Evolutionary conservation across 345 rosid genomes (phyloP), one percentile per base, ranked within the genome.

Genomic region (Eutrema heterophyllum): DNA sequence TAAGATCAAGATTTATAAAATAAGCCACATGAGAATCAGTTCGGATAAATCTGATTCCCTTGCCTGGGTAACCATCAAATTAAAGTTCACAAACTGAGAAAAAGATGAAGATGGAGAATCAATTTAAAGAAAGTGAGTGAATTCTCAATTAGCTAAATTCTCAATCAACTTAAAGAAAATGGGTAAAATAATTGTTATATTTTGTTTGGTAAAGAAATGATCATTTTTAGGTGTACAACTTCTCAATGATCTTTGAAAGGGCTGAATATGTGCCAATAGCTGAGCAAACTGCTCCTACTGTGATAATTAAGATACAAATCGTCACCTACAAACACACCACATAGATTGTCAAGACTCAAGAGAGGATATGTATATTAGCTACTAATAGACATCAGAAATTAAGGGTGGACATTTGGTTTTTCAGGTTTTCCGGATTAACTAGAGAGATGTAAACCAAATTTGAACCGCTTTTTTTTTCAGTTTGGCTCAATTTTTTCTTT

Each of bases 261-360:
- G 97, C 86, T 1, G 96, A 87, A 56, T 84, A 83, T 4, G 97
- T 75, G 63, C 97, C 98, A n/a, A 87, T 71, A 3, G 9, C 85
- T 6, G 95, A 83, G 6, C 91, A 86, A 56, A 87, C 65, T 4
- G 74, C 78, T 52, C 98, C 98, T 49, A 91, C 90, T n/a, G 79
- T 58, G 13, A 94, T 85, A 38, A 88, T 83, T 6, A 87, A 33
- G 46, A 81, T 39, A 79, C 98, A 94, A 14, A 84, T 9, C 39
- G 71, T 60, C 54, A 59, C 83, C 98, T 91, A 29, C 71, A 79
- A 14, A 70, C 38, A 18, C 7, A 44, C 15, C 41, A 33, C 27
- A 12, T 29, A 50, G 39, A 12, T 59, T 61, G 14, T 57, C 56
- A 52, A 67, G 55, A 12, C 9, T 57, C 56, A 52, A 67, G 55